These are phyloP conservation scores for Neurospora tetraspora DNA, from an alignment of 495 filamentous ascomycete genomes.

Conservation along the genomic window DNA sequence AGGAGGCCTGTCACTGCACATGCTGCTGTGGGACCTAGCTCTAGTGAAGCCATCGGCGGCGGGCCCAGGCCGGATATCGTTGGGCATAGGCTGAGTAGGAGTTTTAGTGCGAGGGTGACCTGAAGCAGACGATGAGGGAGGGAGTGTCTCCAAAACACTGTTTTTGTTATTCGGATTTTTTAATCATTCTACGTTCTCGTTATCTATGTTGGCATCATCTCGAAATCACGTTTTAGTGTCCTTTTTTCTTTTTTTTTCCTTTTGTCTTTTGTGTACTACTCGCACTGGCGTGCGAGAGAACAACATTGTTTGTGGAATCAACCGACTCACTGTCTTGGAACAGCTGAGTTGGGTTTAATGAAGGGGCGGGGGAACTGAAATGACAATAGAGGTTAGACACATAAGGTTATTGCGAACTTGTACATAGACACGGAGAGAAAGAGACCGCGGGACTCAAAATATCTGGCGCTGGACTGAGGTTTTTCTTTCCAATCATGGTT, in stretches of 20 bases:
- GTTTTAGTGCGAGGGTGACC: slow-evolving; percentile 10
- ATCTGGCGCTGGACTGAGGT: not conserved
- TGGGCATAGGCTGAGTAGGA: not conserved
- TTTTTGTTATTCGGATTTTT: not conserved
- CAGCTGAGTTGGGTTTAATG: not conserved
- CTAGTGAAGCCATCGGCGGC: not conserved
- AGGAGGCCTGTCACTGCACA: not conserved
- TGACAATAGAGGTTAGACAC: not conserved
- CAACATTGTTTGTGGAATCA: not conserved
- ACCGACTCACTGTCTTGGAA: not conserved
- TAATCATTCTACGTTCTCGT: not conserved
- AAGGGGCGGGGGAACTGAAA: not conserved
- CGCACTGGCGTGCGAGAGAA: not conserved
- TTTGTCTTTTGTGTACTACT: not conserved
- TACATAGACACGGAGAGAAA: not conserved
- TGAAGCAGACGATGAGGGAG: slow-evolving; percentile 5
- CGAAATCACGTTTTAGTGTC: not conserved
- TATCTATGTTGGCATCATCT: not conserved
- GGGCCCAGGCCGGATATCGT: not conserved
- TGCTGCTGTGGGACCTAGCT: not conserved
- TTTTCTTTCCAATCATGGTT: not conserved
- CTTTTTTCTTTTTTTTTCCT: not conserved
- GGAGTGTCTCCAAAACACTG: not conserved
- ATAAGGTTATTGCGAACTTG: not conserved
- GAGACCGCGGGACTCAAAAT: not conserved